Conservation (phyloP, 1,284 basidiomycete genomes). For the Coniferiporia weirii region DNA sequence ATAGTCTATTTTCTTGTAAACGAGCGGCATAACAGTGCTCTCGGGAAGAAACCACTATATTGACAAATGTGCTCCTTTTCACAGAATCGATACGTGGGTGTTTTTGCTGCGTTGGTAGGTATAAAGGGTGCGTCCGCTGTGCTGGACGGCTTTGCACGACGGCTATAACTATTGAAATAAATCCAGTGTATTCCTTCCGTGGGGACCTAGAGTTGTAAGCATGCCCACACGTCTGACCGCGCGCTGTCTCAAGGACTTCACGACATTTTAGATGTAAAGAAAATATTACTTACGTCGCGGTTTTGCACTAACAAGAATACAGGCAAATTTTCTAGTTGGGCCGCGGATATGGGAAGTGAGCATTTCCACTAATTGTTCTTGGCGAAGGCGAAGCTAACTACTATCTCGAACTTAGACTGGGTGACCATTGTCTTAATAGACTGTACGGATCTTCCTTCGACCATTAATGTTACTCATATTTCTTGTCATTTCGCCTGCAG, state of each 20-base stretch:
- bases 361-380: neutral
- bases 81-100: slow-evolving; percentile 1
- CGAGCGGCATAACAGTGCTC: neutral
- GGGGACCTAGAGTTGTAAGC: neutral
- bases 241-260: neutral
- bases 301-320: too few relatives aligned
- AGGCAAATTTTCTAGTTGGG: neutral
- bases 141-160: too few relatives aligned
- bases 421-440: neutral
- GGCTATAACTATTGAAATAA: too few relatives aligned
- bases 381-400: neutral
- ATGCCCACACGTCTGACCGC: too few relatives aligned
- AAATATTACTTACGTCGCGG: too few relatives aligned
- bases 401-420: neutral
- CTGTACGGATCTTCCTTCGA: neutral
- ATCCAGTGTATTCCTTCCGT: neutral
- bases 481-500: neutral
- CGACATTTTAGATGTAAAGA: neutral
- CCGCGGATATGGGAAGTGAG: neutral
- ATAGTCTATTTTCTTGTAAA: neutral
- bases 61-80: too few relatives aligned
- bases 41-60: too few relatives aligned
- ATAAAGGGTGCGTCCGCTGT: too few relatives aligned
- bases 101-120: neutral
- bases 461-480: neutral